Base-by-base conservation (phyloP, 2,329 filamentous ascomycete species). In the Botrytis squamosa region DNA sequence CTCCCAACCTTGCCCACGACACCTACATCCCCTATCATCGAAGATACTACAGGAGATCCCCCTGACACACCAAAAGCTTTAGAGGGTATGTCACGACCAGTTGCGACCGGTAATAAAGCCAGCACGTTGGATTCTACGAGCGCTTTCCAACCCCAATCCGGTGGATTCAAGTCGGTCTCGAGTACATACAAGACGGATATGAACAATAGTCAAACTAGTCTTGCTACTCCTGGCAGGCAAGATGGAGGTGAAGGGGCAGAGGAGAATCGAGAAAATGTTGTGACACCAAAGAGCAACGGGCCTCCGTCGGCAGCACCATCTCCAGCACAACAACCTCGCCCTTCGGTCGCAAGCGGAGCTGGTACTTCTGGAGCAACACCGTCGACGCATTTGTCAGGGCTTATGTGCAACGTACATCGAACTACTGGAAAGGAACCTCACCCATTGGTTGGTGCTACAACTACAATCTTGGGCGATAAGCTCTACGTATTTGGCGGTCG, bases 401-500 rank as follows among this genome's bases (percentile, higher is more conserved):
- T 91, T 71, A 91, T 91, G 89, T 91, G 89, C 80, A 91, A 91
- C 80, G 89, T 91, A n/a, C 89, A 91, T 78, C 86, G 95, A 76
- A 98, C 96, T 1, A 98, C 95, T 0, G 96, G 96, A 52, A 90
- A 91, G 75, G 95, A 98, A 81, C 96, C 96, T 4, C 94, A 93
- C 80, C 93, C 96, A 4, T 85, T 98, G 3, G 96, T 99, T 0
- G 96, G 96, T 46, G 95, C 96, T 8, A 98, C 96, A 0, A 98
- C 96, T 0, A 98, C 96, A 0, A 93, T 98, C 66, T 83, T 99
- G 1, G 96, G 95, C 42, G 96, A 99, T 83, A 98, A 97, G 82
- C 87, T 99, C 36, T 99, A 97, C 82, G 95, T 98, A 5, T 99
- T 98, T 84, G 96, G 96, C 65, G 96, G 96, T 12, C 89, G 95